These are phyloP conservation scores for Penicillium lividum DNA, from an alignment of 495 filamentous ascomycete species.

Conservation along the genomic window DNA sequence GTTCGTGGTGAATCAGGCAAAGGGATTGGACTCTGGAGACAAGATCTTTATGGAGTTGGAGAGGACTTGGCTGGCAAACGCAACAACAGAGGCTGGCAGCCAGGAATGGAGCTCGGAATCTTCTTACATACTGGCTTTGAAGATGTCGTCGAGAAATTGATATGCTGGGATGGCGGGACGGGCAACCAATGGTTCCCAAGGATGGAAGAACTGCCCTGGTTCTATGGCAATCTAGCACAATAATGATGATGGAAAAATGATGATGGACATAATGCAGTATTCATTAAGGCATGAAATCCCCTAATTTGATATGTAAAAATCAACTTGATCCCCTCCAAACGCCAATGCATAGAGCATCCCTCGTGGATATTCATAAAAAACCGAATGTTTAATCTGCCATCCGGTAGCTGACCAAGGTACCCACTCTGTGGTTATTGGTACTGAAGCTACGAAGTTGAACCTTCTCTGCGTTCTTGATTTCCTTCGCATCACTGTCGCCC, in stretches of 20 bases:
- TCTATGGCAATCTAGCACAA: constrained; percentile 9
- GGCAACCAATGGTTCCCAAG: constrained; percentile 38
- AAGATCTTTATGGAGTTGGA: constrained; percentile 47
- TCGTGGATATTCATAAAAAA: constrained; percentile 22
- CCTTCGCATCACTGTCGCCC: constrained; percentile 98
- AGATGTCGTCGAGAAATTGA: constrained; percentile 35
- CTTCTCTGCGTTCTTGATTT: constrained; percentile 94
- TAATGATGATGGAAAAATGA: constrained; percentile 4
- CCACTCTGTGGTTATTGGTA: constrained; percentile 88
- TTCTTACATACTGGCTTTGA: constrained; percentile 32
- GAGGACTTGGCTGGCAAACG: constrained; percentile 40
- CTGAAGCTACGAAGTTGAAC: constrained; percentile 95
- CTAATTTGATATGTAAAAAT: background rate
- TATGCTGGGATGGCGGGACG: constrained; percentile 41
- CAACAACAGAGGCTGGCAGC: constrained; percentile 41
- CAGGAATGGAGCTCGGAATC: constrained; percentile 25
- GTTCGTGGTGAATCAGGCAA: constrained; percentile 40
- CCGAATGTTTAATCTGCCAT: constrained; percentile 37
- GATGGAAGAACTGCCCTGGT: constrained; percentile 46
- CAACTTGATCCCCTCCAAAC: constrained; percentile 27
- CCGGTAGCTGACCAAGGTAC: constrained; percentile 92
- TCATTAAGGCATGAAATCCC: constrained; percentile 6
- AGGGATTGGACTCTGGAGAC: constrained; percentile 46
- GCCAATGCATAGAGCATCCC: constrained; percentile 30
- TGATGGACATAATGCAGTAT: constrained; percentile 14